Percentiles rank a stretch among this genome's conserved stretches.
Conservation (phyloP, 2,329 filamentous ascomycete genomes). For the Knufia petricola region DNA sequence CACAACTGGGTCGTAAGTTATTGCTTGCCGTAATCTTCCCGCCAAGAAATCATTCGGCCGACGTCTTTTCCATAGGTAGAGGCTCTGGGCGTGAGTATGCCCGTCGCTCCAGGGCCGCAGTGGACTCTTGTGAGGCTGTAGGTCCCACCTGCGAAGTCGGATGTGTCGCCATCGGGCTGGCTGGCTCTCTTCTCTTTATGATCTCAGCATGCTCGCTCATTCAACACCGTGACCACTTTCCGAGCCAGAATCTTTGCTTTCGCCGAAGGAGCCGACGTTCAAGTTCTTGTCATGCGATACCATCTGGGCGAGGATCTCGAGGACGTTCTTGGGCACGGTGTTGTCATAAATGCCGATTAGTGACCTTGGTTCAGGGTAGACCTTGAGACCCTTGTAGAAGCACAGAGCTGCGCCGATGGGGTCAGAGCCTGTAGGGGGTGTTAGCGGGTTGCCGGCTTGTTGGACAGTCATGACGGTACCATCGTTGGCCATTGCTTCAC, state of each 20-base stretch:
- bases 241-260: slow-evolving; percentile 17
- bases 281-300: slow-evolving; percentile 79
- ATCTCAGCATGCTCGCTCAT: slow-evolving; percentile 10
- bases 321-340: slow-evolving; percentile 92
- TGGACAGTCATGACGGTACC: slow-evolving; percentile 47
- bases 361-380: slow-evolving; percentile 87
- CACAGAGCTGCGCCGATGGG: slow-evolving; percentile 75
- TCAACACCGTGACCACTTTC: slow-evolving; percentile 22
- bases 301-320: slow-evolving; percentile 96
- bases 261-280: slow-evolving; percentile 42
- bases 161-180: too few relatives aligned
- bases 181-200: too few relatives aligned
- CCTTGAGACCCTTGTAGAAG: slow-evolving; percentile 98
- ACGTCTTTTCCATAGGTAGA: not conserved
- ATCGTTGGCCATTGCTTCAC: slow-evolving; percentile 73
- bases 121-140: too few relatives aligned
- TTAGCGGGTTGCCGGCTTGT: slow-evolving; percentile 10
- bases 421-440: slow-evolving; percentile 28
- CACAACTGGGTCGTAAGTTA: too few relatives aligned
- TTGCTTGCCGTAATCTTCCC: not conserved
- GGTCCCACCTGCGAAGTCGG: too few relatives aligned
- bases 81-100: too few relatives aligned
- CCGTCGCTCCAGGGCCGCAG: too few relatives aligned
- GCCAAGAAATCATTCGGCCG: not conserved
- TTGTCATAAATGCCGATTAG: slow-evolving; percentile 97